These are phyloP conservation scores for Phytophthora citricola DNA, from an alignment of 352 stramenopile genomes.

Conservation along the genomic window DNA sequence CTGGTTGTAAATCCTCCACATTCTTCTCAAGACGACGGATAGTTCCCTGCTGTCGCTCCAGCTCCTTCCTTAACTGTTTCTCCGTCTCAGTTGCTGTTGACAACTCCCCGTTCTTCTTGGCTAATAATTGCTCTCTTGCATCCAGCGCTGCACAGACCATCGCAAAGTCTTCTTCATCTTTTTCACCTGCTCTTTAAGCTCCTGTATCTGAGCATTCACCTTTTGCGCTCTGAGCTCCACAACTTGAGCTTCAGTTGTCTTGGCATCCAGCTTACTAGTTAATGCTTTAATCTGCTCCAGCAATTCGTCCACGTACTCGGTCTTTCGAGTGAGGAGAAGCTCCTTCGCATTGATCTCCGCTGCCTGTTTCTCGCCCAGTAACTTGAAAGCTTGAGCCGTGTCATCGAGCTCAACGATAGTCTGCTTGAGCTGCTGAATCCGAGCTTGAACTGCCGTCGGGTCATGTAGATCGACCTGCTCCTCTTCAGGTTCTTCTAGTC, in stretches of 20 bases:
- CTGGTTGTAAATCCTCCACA: conserved; percentile 46
- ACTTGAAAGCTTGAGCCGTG: conserved; percentile 45
- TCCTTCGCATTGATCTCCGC: conserved; percentile 78
- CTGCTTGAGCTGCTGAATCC: conserved; percentile 22
- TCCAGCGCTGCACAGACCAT: conserved; percentile 65
- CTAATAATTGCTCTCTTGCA: conserved; percentile 53
- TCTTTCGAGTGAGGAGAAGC: conserved; percentile 62
- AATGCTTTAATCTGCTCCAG: conserved; percentile 49
- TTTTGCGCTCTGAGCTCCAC: conserved; percentile 30
- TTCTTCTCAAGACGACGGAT: conserved; percentile 59
- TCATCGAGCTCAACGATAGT: conserved; percentile 36
- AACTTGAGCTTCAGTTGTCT: conserved; percentile 19
- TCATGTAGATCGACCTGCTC: conserved; percentile 4
- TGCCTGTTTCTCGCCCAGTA: conserved; percentile 61
- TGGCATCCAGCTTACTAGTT: conserved; percentile 13
- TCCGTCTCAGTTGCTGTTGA: conserved; percentile 34
- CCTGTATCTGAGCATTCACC: conserved; percentile 34
- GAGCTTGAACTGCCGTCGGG: conserved; percentile 8
- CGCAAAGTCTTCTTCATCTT: conserved; percentile 74
- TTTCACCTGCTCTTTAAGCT: conserved; percentile 54
- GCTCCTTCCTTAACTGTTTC: conserved; percentile 48
- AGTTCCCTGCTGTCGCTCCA: conserved; percentile 45
- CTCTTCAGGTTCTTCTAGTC: conserved; percentile 1
- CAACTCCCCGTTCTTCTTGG: conserved; percentile 48
- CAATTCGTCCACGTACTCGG: conserved; percentile 69